phyloP scores from a whole-genome alignment of 768 basidiomycete species.

The Xanthoconium stramineum region DNA sequence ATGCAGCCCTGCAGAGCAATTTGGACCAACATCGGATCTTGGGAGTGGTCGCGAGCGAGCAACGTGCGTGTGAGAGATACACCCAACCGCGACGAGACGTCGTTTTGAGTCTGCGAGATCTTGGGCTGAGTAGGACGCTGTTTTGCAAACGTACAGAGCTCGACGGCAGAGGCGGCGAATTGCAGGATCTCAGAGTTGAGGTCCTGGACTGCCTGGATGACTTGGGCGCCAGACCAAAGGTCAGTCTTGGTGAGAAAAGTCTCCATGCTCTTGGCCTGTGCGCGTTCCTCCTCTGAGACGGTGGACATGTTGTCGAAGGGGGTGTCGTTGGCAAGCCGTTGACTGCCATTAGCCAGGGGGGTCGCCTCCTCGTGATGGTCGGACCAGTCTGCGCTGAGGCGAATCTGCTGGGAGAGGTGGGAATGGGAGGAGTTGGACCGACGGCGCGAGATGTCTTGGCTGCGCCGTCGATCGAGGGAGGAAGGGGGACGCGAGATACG shows the following conservation, averaged over 20 bases:
- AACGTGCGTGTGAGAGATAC: slow-evolving; percentile 58
- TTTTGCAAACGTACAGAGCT: slow-evolving; percentile 55
- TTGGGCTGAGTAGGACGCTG: slow-evolving; percentile 39
- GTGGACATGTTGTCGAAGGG: slow-evolving; percentile 28
- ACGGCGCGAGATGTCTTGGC: slow-evolving; percentile 24
- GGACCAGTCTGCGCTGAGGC: slow-evolving; percentile 33
- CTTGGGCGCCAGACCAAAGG: slow-evolving; percentile 70
- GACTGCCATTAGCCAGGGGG: slow-evolving; percentile 14
- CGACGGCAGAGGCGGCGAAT: slow-evolving; percentile 71
- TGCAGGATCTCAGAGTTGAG: slow-evolving; percentile 81
- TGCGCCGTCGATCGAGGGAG: slow-evolving; percentile 28
- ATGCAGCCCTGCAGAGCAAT: slow-evolving; percentile 73
- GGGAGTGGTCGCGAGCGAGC: slow-evolving; percentile 62
- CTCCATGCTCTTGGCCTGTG: slow-evolving; percentile 57
- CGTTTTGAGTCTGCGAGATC: slow-evolving; percentile 52
- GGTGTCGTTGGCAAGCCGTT: slow-evolving; percentile 12
- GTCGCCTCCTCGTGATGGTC: slow-evolving; percentile 21
- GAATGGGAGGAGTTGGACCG: slow-evolving; percentile 32
- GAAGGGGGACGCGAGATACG: slow-evolving; percentile 19
- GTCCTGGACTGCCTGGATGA: slow-evolving; percentile 76
- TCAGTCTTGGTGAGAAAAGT: slow-evolving; percentile 73
- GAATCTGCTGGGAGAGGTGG: slow-evolving; percentile 28
- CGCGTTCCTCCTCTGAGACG: slow-evolving; percentile 50
- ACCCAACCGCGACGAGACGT: slow-evolving; percentile 63
- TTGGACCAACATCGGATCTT: slow-evolving; percentile 74